These are phyloP conservation scores for Solanum etuberosum DNA, from an alignment of 257 asterid genomes.

Conservation along the genomic window DNA sequence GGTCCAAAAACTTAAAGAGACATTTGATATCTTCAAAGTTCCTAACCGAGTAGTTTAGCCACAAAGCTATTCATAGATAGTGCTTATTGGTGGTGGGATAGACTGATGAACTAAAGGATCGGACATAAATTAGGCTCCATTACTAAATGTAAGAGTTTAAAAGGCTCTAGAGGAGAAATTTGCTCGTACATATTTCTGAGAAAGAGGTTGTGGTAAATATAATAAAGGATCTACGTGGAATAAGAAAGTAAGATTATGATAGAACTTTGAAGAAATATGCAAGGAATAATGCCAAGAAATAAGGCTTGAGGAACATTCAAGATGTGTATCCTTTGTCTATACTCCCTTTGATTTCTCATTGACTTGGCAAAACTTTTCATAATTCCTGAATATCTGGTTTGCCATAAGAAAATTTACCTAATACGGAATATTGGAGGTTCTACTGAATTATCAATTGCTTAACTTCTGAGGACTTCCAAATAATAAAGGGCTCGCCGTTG, in stretches of 20 bases:
- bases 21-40: neutral
- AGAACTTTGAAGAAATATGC: neutral
- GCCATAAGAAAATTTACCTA: neutral
- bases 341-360: neutral
- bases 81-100: neutral
- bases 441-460: neutral
- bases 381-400: no score
- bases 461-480: neutral
- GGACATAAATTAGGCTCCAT: neutral
- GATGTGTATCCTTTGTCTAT: neutral
- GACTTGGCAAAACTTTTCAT: neutral
- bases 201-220: neutral
- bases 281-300: neutral
- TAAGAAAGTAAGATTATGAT: neutral
- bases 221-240: neutral
- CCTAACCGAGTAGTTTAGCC: neutral
- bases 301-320: neutral
- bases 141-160: neutral
- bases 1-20: neutral
- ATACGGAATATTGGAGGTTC: neutral
- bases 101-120: neutral
- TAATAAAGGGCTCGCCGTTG: neutral
- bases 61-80: neutral
- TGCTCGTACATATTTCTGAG: neutral
- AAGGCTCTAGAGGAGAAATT: neutral